These are phyloP conservation scores for Citropsis articulata DNA, from an alignment of 345 rosid species.

Conservation along the genomic window DNA sequence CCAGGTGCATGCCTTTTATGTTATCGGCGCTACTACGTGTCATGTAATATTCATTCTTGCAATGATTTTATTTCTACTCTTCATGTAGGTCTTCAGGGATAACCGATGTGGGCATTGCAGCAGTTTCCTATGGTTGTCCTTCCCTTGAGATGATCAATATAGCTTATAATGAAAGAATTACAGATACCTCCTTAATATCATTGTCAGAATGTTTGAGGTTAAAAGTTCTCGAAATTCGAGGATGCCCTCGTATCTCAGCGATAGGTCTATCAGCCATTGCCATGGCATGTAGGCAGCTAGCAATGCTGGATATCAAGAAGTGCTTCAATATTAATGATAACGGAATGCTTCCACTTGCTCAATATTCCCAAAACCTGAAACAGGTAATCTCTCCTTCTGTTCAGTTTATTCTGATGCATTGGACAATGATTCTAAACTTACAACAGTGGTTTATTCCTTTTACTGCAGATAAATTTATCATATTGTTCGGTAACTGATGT, in stretches of 20 bases:
- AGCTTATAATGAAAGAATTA: constrained; percentile 45
- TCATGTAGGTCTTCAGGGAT: constrained; percentile 49
- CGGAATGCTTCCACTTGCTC: constrained; percentile 64
- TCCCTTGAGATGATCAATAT: constrained; percentile 49
- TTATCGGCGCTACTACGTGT: neutral
- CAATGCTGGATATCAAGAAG: constrained; percentile 63
- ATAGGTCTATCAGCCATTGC: constrained; percentile 63
- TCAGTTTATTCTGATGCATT: neutral
- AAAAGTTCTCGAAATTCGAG: constrained; percentile 58
- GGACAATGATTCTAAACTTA: neutral
- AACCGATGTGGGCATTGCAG: constrained; percentile 50
- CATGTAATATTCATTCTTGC: neutral
- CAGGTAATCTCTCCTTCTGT: constrained; percentile 28
- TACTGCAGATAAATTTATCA: constrained; percentile 53
- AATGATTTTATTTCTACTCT: neutral
- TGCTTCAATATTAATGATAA: constrained; percentile 52
- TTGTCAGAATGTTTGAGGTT: constrained; percentile 48
- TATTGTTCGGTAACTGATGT: constrained; percentile 61
- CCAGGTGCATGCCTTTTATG: neutral
- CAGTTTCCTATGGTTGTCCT: constrained; percentile 51
- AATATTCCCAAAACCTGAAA: constrained; percentile 62
- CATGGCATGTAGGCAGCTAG: constrained; percentile 55
- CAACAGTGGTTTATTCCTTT: neutral
- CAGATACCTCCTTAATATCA: constrained; percentile 43
- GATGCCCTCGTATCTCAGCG: constrained; percentile 55